These are phyloP conservation scores for Simmondsia chinensis DNA, from an alignment of 148 eudicot genomes.

Conservation along the genomic window DNA sequence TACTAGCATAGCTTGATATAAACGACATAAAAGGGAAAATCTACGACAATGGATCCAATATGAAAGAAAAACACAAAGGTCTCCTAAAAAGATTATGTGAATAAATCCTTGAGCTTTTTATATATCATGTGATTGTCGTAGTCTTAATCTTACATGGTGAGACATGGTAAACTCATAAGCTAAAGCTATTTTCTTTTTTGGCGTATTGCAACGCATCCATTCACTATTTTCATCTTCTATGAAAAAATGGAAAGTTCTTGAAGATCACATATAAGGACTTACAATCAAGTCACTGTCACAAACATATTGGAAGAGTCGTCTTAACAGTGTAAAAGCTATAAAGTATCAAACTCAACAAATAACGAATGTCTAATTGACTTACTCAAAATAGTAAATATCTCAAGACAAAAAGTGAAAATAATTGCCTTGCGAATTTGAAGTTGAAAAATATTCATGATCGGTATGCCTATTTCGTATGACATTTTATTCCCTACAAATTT, in stretches of 20 bases:
- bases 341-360: slow-evolving; percentile 8
- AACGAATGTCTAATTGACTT: slow-evolving; percentile 12
- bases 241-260: slow-evolving; percentile 19
- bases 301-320: slow-evolving; percentile 20
- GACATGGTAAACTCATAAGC: slow-evolving; percentile 17
- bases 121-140: slow-evolving; percentile 20
- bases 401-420: slow-evolving; percentile 11
- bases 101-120: slow-evolving; percentile 16
- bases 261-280: slow-evolving; percentile 2
- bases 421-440: slow-evolving; percentile 11
- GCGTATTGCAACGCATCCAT: slow-evolving; percentile 17
- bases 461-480: slow-evolving; percentile 4
- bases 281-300: slow-evolving; percentile 12
- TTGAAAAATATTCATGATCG: slow-evolving; percentile 13
- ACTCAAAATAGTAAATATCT: slow-evolving; percentile 2
- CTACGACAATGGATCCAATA: slow-evolving; percentile 7
- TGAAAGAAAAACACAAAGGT: slow-evolving; percentile 9
- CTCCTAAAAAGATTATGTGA: slow-evolving; percentile 8
- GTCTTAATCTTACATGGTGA: slow-evolving; percentile 16
- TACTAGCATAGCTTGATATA: no score
- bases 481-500: neutral
- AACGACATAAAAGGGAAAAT: slow-evolving; percentile 5
- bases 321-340: slow-evolving; percentile 23
- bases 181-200: slow-evolving; percentile 18
- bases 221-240: slow-evolving; percentile 19